Evolutionary conservation across 2,329 filamentous ascomycete species (phyloP).

Genomic region (Rhynchosporium graminicola): DNA sequence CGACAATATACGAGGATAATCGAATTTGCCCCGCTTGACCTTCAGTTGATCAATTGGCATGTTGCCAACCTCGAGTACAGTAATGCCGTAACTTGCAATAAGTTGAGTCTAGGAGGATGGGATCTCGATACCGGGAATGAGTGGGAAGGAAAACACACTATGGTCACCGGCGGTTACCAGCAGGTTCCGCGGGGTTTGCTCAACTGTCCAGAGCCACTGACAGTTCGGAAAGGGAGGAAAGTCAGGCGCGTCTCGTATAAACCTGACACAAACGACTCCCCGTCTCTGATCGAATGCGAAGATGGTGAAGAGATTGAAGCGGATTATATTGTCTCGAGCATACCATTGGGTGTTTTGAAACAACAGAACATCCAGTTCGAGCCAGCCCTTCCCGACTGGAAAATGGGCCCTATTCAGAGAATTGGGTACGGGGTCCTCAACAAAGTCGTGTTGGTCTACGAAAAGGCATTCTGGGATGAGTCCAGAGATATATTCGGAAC

Average conservation of each 20-base stretch:
- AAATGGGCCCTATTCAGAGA: conserved; percentile 74
- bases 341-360: conserved; percentile 89
- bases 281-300: conserved; percentile 69
- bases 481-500: conserved; percentile 92
- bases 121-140: conserved; percentile 98
- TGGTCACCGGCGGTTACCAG: conserved; percentile 92
- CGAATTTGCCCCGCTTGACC: conserved; percentile 80
- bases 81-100: conserved; percentile 85
- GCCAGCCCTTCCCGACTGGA: conserved; percentile 88
- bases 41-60: conserved; percentile 95
- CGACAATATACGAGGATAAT: conserved; percentile 82
- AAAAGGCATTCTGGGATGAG: conserved; percentile 87
- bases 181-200: conserved; percentile 86
- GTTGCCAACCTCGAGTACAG: conserved; percentile 98
- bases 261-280: conserved; percentile 46
- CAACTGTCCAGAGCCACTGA: conserved; percentile 72
- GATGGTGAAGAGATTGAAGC: conserved; percentile 76
- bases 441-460: conserved; percentile 90
- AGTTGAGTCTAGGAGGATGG: conserved; percentile 87
- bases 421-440: conserved; percentile 94
- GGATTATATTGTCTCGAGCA: conserved; percentile 89
- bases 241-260: conserved; percentile 74
- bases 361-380: conserved; percentile 79
- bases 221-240: conserved; percentile 71
- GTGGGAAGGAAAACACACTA: conserved; percentile 91